Conservation (phyloP, 495 filamentous ascomycete species). For the Aspergillus nanangensis region DNA sequence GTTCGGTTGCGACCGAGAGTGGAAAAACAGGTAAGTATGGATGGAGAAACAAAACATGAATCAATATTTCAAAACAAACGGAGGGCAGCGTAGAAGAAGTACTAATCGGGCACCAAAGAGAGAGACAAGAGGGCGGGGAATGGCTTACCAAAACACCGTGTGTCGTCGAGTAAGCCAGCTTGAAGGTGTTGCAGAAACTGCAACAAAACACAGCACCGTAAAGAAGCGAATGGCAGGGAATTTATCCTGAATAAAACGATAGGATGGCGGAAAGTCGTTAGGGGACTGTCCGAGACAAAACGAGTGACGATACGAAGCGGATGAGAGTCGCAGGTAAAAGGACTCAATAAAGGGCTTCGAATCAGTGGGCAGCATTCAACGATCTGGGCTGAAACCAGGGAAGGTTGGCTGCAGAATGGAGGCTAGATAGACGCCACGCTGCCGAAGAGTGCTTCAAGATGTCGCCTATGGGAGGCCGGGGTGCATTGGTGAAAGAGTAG, state of each 20-base stretch:
- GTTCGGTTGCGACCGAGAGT: constrained; percentile 5
- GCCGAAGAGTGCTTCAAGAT: constrained; percentile 22
- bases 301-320: constrained; percentile 40
- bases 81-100: constrained; percentile 11
- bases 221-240: constrained; percentile 48
- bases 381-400: constrained; percentile 24
- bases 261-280: constrained; percentile 31
- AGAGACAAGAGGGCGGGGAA: constrained; percentile 11
- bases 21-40: not conserved
- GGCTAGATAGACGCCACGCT: constrained; percentile 21
- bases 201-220: constrained; percentile 40
- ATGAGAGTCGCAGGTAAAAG: constrained; percentile 28
- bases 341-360: constrained; percentile 26
- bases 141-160: constrained; percentile 50
- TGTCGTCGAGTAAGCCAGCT: constrained; percentile 50
- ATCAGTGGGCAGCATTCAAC: constrained; percentile 31
- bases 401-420: constrained; percentile 37
- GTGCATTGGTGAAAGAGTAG: constrained; percentile 14
- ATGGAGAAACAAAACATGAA: constrained; percentile 6
- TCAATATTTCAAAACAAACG: constrained; percentile 14
- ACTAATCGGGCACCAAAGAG: constrained; percentile 17
- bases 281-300: constrained; percentile 40
- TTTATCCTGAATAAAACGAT: constrained; percentile 38
- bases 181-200: constrained; percentile 48
- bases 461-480: constrained; percentile 15